A percentile compares a stretch with the other conserved stretches of the same genome.
These are phyloP conservation scores for Cladobotryum protrusum DNA, from an alignment of 2,329 filamentous ascomycete species.

Conservation along the genomic window DNA sequence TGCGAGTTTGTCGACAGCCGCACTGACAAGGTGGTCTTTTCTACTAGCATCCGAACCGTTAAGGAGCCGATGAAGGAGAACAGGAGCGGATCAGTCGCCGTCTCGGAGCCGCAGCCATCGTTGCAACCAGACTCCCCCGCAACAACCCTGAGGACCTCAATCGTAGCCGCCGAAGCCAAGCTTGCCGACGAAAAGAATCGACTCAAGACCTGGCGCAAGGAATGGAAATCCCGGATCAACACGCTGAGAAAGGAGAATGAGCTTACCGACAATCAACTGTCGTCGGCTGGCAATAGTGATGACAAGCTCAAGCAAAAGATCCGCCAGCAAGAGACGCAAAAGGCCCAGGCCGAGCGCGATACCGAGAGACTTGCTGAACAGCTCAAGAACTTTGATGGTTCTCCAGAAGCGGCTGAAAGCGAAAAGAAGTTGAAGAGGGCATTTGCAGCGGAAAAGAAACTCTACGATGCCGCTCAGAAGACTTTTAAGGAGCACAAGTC, in stretches of 20 bases:
- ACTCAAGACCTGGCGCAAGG: conserved; percentile 65
- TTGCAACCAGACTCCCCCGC: conserved; percentile 69
- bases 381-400: conserved; percentile 57
- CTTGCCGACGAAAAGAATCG: conserved; percentile 62
- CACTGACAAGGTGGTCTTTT: conserved; percentile 61
- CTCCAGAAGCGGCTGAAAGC: conserved; percentile 56
- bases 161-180: conserved; percentile 64
- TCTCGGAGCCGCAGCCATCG: conserved; percentile 48
- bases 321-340: conserved; percentile 67
- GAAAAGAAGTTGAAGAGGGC: conserved; percentile 49
- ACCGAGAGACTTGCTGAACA: conserved; percentile 47
- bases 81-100: conserved; percentile 18
- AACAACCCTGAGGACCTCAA: conserved; percentile 70
- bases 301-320: conserved; percentile 71
- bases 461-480: conserved; percentile 53
- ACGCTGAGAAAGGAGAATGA: conserved; percentile 69
- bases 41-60: conserved; percentile 63
- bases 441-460: conserved; percentile 49
- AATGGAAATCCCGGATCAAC: conserved; percentile 65
- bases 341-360: conserved; percentile 57
- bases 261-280: conserved; percentile 57
- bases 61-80: conserved; percentile 37
- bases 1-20: conserved; percentile 69
- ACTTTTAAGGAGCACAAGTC: conserved; percentile 53
- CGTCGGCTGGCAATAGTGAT: conserved; percentile 65